These are phyloP conservation scores for Phaffia tasmanica DNA, from an alignment of 768 basidiomycete genomes.

Conservation along the genomic window DNA sequence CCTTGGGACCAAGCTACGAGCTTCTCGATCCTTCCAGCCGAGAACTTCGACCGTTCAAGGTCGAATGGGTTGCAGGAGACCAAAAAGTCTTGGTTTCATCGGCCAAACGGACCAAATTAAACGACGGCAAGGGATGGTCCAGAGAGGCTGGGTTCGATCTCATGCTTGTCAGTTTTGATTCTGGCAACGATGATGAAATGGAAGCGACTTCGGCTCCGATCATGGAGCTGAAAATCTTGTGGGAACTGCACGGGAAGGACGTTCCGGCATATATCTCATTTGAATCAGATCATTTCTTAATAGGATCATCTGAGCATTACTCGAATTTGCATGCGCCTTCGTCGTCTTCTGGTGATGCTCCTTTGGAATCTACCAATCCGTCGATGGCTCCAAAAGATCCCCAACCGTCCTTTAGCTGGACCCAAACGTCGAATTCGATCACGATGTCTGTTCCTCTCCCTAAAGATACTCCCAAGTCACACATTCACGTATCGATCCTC, in stretches of 20 bases:
- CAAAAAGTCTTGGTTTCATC: constrained; percentile 6
- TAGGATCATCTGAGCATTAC: constrained; percentile 17
- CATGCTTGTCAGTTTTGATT: constrained; percentile 1
- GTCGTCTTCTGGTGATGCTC: constrained; percentile 47
- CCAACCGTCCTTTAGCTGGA: constrained; percentile 85
- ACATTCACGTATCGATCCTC: constrained; percentile 59
- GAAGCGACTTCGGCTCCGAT: not conserved
- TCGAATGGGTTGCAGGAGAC: constrained; percentile 24
- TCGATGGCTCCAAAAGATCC: constrained; percentile 37
- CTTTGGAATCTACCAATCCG: constrained; percentile 42
- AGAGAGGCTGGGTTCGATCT: constrained; percentile 22
- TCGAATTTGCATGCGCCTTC: constrained; percentile 40
- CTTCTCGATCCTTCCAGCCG: not conserved
- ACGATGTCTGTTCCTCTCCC: constrained; percentile 78
- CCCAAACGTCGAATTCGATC: constrained; percentile 69
- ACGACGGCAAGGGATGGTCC: constrained; percentile 6
- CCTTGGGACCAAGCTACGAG: constrained; percentile 17
- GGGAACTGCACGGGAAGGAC: constrained; percentile 16
- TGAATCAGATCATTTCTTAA: constrained; percentile 4
- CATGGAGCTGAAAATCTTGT: constrained; percentile 13
- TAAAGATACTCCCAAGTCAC: constrained; percentile 50
- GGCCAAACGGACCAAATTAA: not conserved
- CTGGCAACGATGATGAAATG: not conserved
- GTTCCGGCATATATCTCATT: not conserved
- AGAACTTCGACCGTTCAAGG: constrained; percentile 22